These are phyloP conservation scores for Agapanthus africanus DNA, from an alignment of 106 monocot genomes.

Conservation along the genomic window DNA sequence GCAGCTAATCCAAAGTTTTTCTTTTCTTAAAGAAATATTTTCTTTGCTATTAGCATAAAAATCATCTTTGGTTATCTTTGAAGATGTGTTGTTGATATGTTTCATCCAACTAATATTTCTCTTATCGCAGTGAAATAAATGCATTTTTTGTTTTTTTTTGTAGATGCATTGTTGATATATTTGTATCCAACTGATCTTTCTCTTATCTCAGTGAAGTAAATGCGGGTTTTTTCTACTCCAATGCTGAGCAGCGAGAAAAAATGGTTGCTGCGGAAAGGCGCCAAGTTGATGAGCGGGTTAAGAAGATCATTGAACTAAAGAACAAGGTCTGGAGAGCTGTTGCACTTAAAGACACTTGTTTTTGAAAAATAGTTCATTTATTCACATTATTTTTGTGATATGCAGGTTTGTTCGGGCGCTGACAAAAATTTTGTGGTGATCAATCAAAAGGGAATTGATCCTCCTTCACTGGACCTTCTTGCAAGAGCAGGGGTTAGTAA, in stretches of 20 bases:
- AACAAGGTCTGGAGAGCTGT: conserved; percentile 46
- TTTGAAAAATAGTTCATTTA: background rate
- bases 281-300: conserved; percentile 83
- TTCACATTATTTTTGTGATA: background rate
- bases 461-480: conserved; percentile 91
- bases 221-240: conserved; percentile 99
- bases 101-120: too few species aligned
- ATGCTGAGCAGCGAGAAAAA: conserved; percentile 94
- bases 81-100: background rate
- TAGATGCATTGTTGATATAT: background rate
- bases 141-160: too few species aligned
- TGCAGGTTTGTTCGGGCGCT: conserved; percentile 68
- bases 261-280: conserved; percentile 98
- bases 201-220: conserved; percentile 78
- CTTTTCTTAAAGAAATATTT: background rate
- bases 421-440: conserved; percentile 94
- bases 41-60: background rate
- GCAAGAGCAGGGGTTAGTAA: conserved; percentile 89
- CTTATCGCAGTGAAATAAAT: too few species aligned
- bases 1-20: background rate
- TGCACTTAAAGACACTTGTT: background rate
- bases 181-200: conserved; percentile 13
- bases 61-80: background rate
- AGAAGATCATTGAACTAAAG: conserved; percentile 86
- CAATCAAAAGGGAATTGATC: conserved; percentile 99